Conservation (phyloP, 108 stramenopile species). For the Hondaea fermentalgiana region DNA sequence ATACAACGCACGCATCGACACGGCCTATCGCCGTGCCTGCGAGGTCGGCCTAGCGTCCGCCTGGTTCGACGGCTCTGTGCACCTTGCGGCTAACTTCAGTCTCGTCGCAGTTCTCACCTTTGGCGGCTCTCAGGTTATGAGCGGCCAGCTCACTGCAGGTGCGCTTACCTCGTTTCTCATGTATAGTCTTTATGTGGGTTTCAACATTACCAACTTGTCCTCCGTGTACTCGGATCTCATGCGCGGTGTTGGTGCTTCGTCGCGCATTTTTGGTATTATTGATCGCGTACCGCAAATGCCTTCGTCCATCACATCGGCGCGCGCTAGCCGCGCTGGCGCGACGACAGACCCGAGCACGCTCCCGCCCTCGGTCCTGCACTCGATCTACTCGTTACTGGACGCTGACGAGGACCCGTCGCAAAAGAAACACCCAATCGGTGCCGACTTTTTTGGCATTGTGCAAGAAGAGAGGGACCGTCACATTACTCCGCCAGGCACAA, state of each 20-base stretch:
- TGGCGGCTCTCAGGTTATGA: constrained; percentile 63
- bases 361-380: not conserved
- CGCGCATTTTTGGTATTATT: constrained; percentile 57
- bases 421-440: not conserved
- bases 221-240: constrained; percentile 63
- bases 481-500: not conserved
- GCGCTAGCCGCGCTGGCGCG: not conserved
- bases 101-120: constrained; percentile 65
- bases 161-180: constrained; percentile 75
- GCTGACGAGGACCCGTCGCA: not conserved
- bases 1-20: constrained; percentile 46
- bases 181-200: constrained; percentile 71
- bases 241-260: constrained; percentile 59
- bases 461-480: not conserved
- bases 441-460: not conserved
- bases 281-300: constrained; percentile 52
- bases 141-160: constrained; percentile 53
- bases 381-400: not conserved
- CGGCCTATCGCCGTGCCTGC: constrained; percentile 57
- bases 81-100: constrained; percentile 62
- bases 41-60: constrained; percentile 59
- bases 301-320: not conserved
- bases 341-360: not conserved
- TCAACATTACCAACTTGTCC: constrained; percentile 58
- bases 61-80: constrained; percentile 59